Base-by-base conservation (phyloP, 179 eudicot genomes). In the Silene vulgaris region DNA sequence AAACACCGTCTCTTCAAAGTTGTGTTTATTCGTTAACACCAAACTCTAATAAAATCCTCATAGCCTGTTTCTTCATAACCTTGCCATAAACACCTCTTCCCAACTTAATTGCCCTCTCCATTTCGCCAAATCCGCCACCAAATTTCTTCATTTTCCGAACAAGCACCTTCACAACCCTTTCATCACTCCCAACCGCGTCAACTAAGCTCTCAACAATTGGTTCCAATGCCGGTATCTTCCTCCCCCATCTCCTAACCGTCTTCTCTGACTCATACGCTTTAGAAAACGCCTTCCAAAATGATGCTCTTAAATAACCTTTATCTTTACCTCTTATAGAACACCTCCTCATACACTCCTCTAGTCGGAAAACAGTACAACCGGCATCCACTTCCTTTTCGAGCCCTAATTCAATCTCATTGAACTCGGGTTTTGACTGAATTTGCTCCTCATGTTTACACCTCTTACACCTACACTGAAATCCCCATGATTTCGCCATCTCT, bases 21-120 rank as follows among this genome's bases (percentile, higher is more conserved):
- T 35, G 40, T 35, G 40, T 35, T 35, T 72, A 82, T 45, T 75
- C 75, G 75, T 77, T 76, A 63, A 67, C 73, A 43, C 81, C 87
- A 73, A 82, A 78, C 72, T 91, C 84, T 75, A 93, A 83, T 56
- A 91, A 84, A 63, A 82, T 80, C 82, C 84, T 90, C 86, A 87
- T 26, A 66, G 91, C 92, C 80, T 91, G 96, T 77, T 88, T 93
- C 87, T 86, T 93, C 80, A 93, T 77, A 30, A 89, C 76, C 74
- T 90, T 93, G 72, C 98, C 96, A 91, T 93, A 93, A 54, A 90
- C 79, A 61, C 98, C 98, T 87, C 96, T 93, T 67, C 98, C 97
- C 45, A 91, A 79, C 82, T 88, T 93, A 81, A 91, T 86, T 78
- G 79, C 88, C 76, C 79, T 88, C 73, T 91, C 98, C 90, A 89